phyloP scores from a whole-genome alignment of 257 asterid genomes.

The Primulina huaijiensis region DNA sequence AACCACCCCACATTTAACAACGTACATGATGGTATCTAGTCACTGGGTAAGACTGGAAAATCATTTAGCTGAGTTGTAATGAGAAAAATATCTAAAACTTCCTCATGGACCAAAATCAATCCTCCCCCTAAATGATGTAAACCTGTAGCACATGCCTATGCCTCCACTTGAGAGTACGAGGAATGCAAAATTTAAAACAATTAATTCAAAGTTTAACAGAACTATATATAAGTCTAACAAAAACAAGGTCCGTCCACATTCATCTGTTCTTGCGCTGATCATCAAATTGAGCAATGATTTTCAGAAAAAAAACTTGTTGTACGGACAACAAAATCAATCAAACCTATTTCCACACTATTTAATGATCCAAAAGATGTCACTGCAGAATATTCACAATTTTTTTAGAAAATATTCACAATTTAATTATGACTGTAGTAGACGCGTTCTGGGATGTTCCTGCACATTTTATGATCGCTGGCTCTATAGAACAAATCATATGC shows the following conservation, averaged over 20 bases:
- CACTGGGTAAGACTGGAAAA: too few relatives aligned
- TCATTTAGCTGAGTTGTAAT: not conserved
- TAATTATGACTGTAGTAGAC: not conserved
- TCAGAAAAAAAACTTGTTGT: not conserved
- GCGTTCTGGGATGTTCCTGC: not conserved
- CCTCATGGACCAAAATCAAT: not conserved
- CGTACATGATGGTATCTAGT: not conserved
- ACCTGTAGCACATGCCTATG: too few relatives aligned
- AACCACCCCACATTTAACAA: not conserved
- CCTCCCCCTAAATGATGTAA: too few relatives aligned
- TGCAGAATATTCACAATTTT: not conserved
- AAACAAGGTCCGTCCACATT: not conserved
- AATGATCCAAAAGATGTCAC: not conserved
- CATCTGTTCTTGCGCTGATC: not conserved
- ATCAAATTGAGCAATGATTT: not conserved
- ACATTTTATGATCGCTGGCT: not conserved
- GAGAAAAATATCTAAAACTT: not conserved
- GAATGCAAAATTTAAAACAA: too few relatives aligned
- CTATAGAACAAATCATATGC: slow-evolving; percentile 12
- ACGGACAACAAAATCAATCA: not conserved
- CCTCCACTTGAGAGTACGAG: not conserved
- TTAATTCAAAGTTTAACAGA: not conserved
- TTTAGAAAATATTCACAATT: too few relatives aligned
- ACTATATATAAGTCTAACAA: not conserved
- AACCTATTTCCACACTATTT: too few relatives aligned